phyloP scores from a whole-genome alignment of 129 eudicot species.

The Scalesia atractyloides region DNA sequence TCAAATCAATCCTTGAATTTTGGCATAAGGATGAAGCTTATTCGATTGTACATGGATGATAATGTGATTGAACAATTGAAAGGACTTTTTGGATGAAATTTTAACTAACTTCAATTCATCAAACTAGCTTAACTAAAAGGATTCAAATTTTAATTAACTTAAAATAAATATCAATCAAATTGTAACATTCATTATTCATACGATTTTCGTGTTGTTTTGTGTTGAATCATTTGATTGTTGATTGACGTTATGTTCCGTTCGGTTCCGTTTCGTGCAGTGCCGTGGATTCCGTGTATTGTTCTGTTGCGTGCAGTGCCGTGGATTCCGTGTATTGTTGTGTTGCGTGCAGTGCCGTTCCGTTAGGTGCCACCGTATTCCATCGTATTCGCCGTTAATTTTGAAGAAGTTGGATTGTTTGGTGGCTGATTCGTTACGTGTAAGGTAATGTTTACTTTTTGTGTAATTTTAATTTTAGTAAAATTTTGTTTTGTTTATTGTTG shows the following conservation, averaged over 20 bases:
- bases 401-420: conserved; percentile 27
- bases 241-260: conserved; percentile 14
- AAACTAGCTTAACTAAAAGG: background rate
- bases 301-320: conserved; percentile 21
- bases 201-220: conserved; percentile 26
- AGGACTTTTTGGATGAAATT: conserved; percentile 38
- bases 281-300: conserved; percentile 20
- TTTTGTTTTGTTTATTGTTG: background rate
- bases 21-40: conserved; percentile 39
- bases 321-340: conserved; percentile 29
- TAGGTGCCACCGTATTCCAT: conserved; percentile 27
- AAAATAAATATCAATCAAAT: conserved; percentile 1
- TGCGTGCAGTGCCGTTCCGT: conserved; percentile 31
- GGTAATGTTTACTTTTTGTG: conserved; percentile 29
- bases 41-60: conserved; percentile 41
- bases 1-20: conserved; percentile 28
- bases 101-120: conserved; percentile 23
- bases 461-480: background rate
- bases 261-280: conserved; percentile 14
- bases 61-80: conserved; percentile 44
- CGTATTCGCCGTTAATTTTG: conserved; percentile 31
- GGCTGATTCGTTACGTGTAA: conserved; percentile 30
- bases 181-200: background rate
- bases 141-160: conserved; percentile 15
- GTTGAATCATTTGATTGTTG: conserved; percentile 26